phyloP scores from a whole-genome alignment of 805 yeast species.

The Cyberlindnera veronae region DNA sequence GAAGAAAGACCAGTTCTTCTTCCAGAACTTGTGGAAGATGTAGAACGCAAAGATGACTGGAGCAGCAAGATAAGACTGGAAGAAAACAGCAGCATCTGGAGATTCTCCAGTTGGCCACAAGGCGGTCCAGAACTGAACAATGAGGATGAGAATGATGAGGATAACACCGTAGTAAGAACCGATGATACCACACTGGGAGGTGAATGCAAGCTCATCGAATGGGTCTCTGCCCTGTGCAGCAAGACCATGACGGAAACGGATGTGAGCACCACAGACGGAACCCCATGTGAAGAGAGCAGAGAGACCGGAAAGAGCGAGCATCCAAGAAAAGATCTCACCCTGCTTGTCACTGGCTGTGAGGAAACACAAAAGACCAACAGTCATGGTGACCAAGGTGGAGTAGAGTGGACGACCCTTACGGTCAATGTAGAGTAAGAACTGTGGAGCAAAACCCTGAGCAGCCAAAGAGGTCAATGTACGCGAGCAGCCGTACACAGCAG shows the following conservation, averaged over 20 bases:
- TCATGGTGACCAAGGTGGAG: slow-evolving; percentile 39
- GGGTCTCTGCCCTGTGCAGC: slow-evolving; percentile 61
- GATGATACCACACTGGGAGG: slow-evolving; percentile 60
- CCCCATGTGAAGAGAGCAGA: slow-evolving; percentile 78
- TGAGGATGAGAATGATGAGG: slow-evolving; percentile 56
- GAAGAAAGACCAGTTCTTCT: slow-evolving; percentile 36
- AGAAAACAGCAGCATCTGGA: slow-evolving; percentile 31
- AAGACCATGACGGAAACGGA: slow-evolving; percentile 59
- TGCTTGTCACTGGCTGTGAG: slow-evolving; percentile 56
- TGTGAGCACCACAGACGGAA: slow-evolving; percentile 61
- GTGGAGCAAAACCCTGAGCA: slow-evolving; percentile 49
- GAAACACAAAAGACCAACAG: slow-evolving; percentile 55
- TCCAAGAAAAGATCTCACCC: slow-evolving; percentile 64
- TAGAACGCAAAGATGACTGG: slow-evolving; percentile 37
- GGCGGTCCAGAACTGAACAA: slow-evolving; percentile 43
- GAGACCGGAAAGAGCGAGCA: slow-evolving; percentile 69
- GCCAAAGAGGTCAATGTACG: slow-evolving; percentile 52
- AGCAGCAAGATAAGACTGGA: slow-evolving; percentile 38
- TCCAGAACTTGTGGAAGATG: slow-evolving; percentile 39
- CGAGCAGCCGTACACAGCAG: slow-evolving; percentile 50
- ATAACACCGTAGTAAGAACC: slow-evolving; percentile 63
- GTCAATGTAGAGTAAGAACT: slow-evolving; percentile 43
- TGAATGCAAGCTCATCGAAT: slow-evolving; percentile 61
- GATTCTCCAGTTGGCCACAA: slow-evolving; percentile 28
- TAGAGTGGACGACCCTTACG: slow-evolving; percentile 50